Conservation (phyloP, 306 rosid genomes). For the Corylus americana region DNA sequence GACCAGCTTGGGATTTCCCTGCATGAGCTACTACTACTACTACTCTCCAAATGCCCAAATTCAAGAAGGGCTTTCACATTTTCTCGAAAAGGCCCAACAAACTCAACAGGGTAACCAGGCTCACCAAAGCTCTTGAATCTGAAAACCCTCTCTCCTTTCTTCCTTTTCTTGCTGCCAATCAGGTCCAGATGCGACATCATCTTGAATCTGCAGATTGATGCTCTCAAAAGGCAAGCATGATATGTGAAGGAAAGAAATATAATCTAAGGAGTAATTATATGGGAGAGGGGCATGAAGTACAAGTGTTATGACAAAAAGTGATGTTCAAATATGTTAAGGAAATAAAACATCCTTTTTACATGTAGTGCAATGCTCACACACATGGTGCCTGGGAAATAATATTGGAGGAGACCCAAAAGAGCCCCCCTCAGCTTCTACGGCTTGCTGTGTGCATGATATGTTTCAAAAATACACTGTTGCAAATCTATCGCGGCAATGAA, state of each 20-base stretch:
- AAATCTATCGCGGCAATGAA: conserved; percentile 37
- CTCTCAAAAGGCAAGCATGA: not conserved
- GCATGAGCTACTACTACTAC: conserved; percentile 21
- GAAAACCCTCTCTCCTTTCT: conserved; percentile 73
- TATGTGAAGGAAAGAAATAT: not conserved
- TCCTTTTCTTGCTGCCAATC: conserved; percentile 64
- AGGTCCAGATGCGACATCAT: conserved; percentile 62
- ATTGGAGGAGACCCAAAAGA: conserved; percentile 43
- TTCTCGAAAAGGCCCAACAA: conserved; percentile 57
- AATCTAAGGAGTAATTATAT: not conserved
- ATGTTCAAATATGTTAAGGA: conserved; percentile 31
- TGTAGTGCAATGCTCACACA: conserved; percentile 38
- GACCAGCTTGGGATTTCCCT: conserved; percentile 72
- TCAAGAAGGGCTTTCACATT: conserved; percentile 69
- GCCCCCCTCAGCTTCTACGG: conserved; percentile 29
- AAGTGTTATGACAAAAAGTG: conserved; percentile 2
- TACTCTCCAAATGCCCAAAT: conserved; percentile 61
- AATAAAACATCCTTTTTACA: conserved; percentile 20
- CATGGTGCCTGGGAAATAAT: conserved; percentile 60
- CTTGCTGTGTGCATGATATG: conserved; percentile 61
- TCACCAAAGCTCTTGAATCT: conserved; percentile 81
- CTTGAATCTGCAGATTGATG: no score
- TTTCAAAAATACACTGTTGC: conserved; percentile 48
- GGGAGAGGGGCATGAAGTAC: not conserved
- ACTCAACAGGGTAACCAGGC: conserved; percentile 64